Evolutionary conservation across 768 basidiomycete genomes (phyloP), one percentile per base, ranked within the genome.

Genomic region (Boletus sensibilis): DNA sequence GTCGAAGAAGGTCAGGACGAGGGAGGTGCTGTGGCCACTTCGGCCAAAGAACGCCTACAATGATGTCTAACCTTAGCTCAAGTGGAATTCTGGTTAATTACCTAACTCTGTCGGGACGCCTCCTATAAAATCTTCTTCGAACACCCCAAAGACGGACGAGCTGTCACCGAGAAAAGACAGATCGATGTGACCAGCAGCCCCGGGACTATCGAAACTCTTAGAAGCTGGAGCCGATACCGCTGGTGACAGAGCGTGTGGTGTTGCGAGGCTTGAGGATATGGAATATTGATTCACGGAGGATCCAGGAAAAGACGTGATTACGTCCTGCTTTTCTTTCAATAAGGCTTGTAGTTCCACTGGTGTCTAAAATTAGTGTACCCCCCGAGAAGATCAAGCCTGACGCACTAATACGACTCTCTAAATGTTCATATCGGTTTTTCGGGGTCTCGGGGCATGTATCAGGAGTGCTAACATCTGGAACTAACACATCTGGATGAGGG

Each of bases 381-480:
- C 49, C 9, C 37, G 45, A 33, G 40, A 20, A 23, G 21, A 57
- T 12, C 50, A 48, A 21, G 41, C 41, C 23, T 25, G 35, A 74
- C 86, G 55, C 50, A 88, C 88, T 78, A 52, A 90, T 88, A 59
- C 88, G 78, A 61, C 73, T 82, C 69, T 90, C 87, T 43, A 90
- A 66, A 58, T 76, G 78, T 65, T 88, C 86, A 62, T 84, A 82
- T 53, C 78, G 77, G 58, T 76, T 86, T 66, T 81, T 84, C 4
- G 86, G 82, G 16, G 77, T 76, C 51, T 86, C 86, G 4, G 72
- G 57, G 5, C 70, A 57, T 23, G 72, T 67, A 1, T 68, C 53
- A 54, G 59, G 21, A 20, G 57, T 31, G 68, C 68, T 56, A 81
- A 79, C 39, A 74, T 70, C 39, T 16, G 53, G 41, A 44, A 78